Evolutionary conservation across 129 eudicot genomes (phyloP).

Genomic region (Chrysanthemum lavandulifolium): DNA sequence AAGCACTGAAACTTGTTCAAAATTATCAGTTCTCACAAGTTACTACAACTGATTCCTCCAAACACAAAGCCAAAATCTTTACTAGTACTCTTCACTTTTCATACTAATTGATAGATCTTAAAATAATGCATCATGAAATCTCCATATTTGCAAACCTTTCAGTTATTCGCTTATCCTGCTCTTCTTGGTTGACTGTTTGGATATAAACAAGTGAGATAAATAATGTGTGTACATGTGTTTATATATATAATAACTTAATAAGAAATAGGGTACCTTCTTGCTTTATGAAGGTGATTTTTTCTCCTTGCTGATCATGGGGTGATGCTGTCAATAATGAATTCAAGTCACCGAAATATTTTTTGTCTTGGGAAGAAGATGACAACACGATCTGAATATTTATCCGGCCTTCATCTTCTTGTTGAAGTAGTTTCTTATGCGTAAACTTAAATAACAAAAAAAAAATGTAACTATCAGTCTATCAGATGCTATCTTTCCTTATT

Average conservation of each 20-base stretch:
- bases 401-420: background rate
- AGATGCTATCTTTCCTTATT: background rate
- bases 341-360: background rate
- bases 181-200: background rate
- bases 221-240: background rate
- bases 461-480: too few species aligned
- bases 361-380: background rate
- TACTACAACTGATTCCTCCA: too few species aligned
- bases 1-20: too few species aligned
- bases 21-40: too few species aligned
- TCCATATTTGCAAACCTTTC: background rate
- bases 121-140: background rate
- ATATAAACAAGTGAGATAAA: background rate
- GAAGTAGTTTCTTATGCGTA: background rate
- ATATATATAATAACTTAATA: background rate
- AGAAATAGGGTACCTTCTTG: background rate
- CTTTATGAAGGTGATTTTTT: conserved; percentile 2
- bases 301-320: conserved; percentile 1
- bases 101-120: background rate
- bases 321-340: background rate
- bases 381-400: background rate
- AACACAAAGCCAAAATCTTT: too few species aligned
- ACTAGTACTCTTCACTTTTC: background rate
- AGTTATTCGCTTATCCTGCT: too few species aligned
- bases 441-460: background rate